phyloP scores from a whole-genome alignment of 108 stramenopile genomes.

The Nannochloropsis salina region DNA sequence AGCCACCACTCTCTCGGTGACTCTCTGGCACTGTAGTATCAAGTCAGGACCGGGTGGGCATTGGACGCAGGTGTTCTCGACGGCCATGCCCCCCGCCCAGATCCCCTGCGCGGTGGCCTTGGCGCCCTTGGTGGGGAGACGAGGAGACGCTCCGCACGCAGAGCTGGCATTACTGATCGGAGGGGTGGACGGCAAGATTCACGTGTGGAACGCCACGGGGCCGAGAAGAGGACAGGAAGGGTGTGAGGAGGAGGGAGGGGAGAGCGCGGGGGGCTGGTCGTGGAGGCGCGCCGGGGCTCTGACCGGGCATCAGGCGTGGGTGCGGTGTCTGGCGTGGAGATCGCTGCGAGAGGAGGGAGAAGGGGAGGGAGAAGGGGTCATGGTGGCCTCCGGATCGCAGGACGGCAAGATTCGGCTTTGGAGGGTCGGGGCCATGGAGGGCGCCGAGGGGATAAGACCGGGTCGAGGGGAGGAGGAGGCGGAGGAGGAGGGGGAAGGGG shows the following conservation, averaged over 20 bases:
- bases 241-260: not conserved
- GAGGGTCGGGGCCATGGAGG: not conserved
- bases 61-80: not conserved
- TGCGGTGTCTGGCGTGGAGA: not conserved
- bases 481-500: not conserved
- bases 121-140: not conserved
- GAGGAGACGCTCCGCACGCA: not conserved
- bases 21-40: not conserved
- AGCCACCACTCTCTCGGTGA: not conserved
- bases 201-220: not conserved
- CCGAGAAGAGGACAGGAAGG: not conserved
- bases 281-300: slow-evolving; percentile 8
- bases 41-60: not conserved
- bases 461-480: not conserved
- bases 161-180: not conserved
- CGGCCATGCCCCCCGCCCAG: not conserved
- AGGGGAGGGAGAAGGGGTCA: not conserved
- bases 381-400: not conserved
- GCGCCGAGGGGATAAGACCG: not conserved
- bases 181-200: not conserved
- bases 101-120: not conserved
- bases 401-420: slow-evolving; percentile 13
- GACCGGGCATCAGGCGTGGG: slow-evolving; percentile 19
- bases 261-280: not conserved
- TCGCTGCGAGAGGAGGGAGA: not conserved